Evolutionary conservation across 2,329 filamentous ascomycete genomes (phyloP).

Genomic region (Talaromyces sp.): DNA sequence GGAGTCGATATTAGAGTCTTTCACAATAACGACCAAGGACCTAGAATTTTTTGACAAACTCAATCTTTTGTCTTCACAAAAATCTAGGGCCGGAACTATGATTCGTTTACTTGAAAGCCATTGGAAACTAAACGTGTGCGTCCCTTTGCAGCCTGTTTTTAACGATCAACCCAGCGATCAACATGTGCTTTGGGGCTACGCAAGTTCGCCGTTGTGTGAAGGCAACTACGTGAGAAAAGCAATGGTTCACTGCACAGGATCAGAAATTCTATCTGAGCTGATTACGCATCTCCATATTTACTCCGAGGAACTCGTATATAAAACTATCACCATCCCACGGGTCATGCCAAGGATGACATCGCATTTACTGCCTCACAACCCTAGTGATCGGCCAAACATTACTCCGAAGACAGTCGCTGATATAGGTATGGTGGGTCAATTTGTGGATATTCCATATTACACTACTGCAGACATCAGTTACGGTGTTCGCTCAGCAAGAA

Average conservation of each 20-base stretch:
- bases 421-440: neutral
- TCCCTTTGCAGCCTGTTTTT: neutral
- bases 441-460: neutral
- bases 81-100: neutral
- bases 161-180: neutral
- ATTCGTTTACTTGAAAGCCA: neutral
- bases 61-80: neutral
- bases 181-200: neutral
- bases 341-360: neutral
- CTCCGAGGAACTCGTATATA: neutral
- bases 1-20: neutral
- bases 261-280: neutral
- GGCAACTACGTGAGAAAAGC: neutral
- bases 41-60: neutral
- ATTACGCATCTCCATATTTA: neutral
- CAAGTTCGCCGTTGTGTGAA: neutral
- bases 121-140: neutral
- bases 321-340: neutral
- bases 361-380: neutral
- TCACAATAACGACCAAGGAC: neutral
- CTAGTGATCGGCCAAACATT: neutral
- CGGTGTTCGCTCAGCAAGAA: neutral
- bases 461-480: neutral
- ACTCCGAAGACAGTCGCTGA: neutral
- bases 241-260: neutral